These are phyloP conservation scores for Penicillium decumbens DNA, from an alignment of 2,329 filamentous ascomycete genomes.

Conservation along the genomic window DNA sequence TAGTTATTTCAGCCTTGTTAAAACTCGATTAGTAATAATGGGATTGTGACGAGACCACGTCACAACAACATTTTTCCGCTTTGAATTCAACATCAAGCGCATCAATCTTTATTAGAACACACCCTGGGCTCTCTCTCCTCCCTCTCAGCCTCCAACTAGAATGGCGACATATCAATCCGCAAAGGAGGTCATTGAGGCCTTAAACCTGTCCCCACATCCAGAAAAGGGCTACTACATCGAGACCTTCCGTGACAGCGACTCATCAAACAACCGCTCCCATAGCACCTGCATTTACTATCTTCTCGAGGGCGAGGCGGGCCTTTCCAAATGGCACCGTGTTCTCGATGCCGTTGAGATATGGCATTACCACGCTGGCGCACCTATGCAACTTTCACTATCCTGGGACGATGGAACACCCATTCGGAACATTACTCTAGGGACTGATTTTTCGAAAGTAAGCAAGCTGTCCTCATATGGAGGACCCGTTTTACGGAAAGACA, in stretches of 20 bases:
- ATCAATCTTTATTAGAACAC: too few relatives aligned
- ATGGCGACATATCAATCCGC: background rate
- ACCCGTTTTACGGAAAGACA: background rate
- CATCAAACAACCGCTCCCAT: constrained; percentile 35
- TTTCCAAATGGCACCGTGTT: constrained; percentile 51
- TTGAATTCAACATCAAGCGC: too few relatives aligned
- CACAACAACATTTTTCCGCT: too few relatives aligned
- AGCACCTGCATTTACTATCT: constrained; percentile 54
- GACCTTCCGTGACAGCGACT: constrained; percentile 43
- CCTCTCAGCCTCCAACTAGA: too few relatives aligned
- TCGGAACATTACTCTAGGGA: background rate
- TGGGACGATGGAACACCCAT: background rate
- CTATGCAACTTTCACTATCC: constrained; percentile 30
- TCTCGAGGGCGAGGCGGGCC: constrained; percentile 42
- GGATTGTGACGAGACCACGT: too few relatives aligned
- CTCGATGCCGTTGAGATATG: constrained; percentile 48
- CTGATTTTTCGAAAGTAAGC: background rate
- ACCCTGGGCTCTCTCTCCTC: too few relatives aligned
- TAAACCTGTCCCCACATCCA: constrained; percentile 43
- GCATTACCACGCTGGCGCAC: constrained; percentile 54
- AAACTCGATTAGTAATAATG: too few relatives aligned
- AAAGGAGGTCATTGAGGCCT: constrained; percentile 43
- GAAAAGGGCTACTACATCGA: constrained; percentile 51
- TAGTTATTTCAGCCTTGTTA: too few relatives aligned
- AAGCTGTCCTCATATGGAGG: background rate